phyloP scores from a whole-genome alignment of 116 monocot species.

The Thalassia testudinum region DNA sequence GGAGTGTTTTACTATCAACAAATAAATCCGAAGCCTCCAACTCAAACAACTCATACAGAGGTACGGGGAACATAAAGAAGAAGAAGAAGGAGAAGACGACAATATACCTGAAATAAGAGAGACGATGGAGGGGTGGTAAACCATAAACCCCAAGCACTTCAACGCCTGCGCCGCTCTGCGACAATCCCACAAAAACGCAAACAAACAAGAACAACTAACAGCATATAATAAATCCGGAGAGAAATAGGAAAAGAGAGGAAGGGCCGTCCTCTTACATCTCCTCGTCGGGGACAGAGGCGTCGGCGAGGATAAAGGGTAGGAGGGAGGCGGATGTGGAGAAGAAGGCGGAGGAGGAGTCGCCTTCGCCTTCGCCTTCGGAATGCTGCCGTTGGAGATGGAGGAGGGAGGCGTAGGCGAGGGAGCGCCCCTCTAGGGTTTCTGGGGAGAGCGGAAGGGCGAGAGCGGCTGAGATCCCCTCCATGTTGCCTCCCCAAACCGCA shows the following conservation, averaged over 20 bases:
- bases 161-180: conserved; percentile 34
- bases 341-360: conserved; percentile 17
- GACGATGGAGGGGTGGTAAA: conserved; percentile 40
- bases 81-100: no score
- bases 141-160: conserved; percentile 59
- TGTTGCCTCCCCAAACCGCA: neutral
- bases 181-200: neutral
- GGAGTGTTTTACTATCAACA: no score
- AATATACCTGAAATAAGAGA: conserved; percentile 24
- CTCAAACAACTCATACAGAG: no score
- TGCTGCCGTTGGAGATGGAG: conserved; percentile 24
- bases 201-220: neutral
- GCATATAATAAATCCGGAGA: no score
- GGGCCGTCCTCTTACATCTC: conserved; percentile 24
- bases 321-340: conserved; percentile 22
- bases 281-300: conserved; percentile 28
- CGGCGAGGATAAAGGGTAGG: conserved; percentile 26
- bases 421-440: conserved; percentile 8
- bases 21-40: no score
- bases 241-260: no score
- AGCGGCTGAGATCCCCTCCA: conserved; percentile 18
- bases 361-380: no score
- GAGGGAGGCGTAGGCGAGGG: conserved; percentile 32
- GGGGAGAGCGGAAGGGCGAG: neutral
- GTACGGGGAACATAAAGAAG: no score